Evolutionary conservation across 2,329 filamentous ascomycete genomes (phyloP).

Genomic region (Penicillium rolfsii): DNA sequence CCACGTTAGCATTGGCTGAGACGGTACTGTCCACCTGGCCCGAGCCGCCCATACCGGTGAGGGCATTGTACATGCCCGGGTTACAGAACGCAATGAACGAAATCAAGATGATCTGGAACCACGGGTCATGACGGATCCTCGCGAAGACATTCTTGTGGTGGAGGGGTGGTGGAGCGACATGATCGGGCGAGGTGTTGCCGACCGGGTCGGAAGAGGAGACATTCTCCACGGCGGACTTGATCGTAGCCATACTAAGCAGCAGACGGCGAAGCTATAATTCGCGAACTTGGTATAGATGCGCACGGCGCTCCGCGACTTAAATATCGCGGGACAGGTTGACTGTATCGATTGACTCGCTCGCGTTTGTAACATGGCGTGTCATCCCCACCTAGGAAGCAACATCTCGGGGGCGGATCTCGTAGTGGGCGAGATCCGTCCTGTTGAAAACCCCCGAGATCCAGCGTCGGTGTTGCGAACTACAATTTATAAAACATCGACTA

Average conservation of each 20-base stretch:
- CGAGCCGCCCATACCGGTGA: constrained; percentile 61
- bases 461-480: neutral
- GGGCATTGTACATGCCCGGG: constrained; percentile 67
- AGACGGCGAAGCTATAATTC: neutral
- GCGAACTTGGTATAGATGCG: neutral
- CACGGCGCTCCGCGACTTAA: neutral
- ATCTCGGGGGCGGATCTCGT: neutral
- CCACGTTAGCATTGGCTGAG: constrained; percentile 2
- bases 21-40: constrained; percentile 56
- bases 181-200: neutral
- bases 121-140: constrained; percentile 1
- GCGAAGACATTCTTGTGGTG: neutral
- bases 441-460: constrained; percentile 1
- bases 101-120: constrained; percentile 66
- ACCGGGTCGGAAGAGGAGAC: neutral
- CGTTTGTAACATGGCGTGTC: neutral
- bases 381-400: neutral
- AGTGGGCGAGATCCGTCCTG: neutral
- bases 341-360: neutral
- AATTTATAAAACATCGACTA: neutral
- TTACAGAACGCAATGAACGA: constrained; percentile 67
- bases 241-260: neutral
- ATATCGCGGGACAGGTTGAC: neutral
- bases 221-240: neutral
- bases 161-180: neutral